Conservation (phyloP, 768 basidiomycete species). For the Leccinum imitatum region DNA sequence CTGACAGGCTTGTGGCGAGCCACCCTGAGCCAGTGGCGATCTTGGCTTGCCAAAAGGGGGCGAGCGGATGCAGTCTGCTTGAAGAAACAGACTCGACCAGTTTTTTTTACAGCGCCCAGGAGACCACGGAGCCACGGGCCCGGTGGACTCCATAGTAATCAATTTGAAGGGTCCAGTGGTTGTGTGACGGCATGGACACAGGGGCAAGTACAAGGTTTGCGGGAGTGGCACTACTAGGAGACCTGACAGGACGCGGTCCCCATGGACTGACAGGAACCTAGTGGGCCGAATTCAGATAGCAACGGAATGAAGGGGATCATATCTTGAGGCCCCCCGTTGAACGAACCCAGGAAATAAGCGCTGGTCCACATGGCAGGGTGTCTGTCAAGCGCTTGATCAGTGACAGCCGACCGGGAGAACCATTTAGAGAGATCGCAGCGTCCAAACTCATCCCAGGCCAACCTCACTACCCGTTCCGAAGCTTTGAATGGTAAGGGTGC, state of each 20-base stretch:
- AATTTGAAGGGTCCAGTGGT: conserved; percentile 17
- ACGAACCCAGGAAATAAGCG: conserved; percentile 2
- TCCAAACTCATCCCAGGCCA: background rate
- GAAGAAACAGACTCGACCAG: conserved; percentile 8
- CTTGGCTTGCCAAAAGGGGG: conserved; percentile 8
- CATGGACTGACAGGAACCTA: conserved; percentile 10
- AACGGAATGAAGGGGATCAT: conserved; percentile 2
- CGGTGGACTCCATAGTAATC: conserved; percentile 23
- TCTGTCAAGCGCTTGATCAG: conserved; percentile 1
- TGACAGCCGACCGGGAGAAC: conserved; percentile 1
- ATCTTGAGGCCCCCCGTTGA: background rate
- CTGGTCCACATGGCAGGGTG: conserved; percentile 1
- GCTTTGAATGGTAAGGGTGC: background rate
- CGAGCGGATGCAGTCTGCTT: background rate
- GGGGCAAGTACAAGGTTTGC: conserved; percentile 1
- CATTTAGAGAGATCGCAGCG: background rate
- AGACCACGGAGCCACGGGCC: conserved; percentile 19
- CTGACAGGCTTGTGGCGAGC: background rate
- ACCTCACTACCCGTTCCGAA: background rate
- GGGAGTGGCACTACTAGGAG: conserved; percentile 4
- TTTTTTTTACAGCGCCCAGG: background rate
- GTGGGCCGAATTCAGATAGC: conserved; percentile 3
- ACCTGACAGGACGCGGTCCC: conserved; percentile 8
- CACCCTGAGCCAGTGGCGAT: conserved; percentile 23
- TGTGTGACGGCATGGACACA: conserved; percentile 10